Percentiles rank a stretch among this genome's conserved stretches.
These are phyloP conservation scores for Trametes cingulata DNA, from an alignment of 768 basidiomycete species.

Conservation along the genomic window DNA sequence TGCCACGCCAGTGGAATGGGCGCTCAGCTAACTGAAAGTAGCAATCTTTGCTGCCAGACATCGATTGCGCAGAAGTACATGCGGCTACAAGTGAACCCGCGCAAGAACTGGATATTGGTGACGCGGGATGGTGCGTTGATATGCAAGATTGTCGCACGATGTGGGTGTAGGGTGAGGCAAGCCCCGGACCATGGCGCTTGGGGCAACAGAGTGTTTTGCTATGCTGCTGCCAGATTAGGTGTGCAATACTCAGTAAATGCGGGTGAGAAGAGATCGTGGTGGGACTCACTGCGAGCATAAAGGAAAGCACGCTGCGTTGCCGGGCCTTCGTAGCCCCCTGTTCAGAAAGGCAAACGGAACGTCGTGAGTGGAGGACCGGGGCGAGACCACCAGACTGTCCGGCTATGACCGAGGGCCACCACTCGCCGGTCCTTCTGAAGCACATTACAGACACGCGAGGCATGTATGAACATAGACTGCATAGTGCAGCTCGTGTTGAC, in stretches of 20 bases:
- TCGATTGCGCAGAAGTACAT: not conserved
- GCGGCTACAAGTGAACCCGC: too few relatives aligned
- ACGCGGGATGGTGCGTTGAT: too few relatives aligned
- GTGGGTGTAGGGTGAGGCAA: not conserved
- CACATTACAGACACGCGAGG: conserved; percentile 38
- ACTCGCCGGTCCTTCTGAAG: too few relatives aligned
- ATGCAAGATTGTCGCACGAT: too few relatives aligned
- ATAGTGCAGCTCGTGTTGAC: conserved; percentile 83
- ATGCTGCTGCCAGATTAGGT: not conserved
- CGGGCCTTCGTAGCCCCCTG: not conserved
- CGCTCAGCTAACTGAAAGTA: not conserved
- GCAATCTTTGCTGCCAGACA: not conserved
- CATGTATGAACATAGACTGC: conserved; percentile 83
- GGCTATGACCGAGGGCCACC: too few relatives aligned
- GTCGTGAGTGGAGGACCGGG: not conserved
- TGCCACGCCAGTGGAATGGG: not conserved
- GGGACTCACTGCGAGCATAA: not conserved
- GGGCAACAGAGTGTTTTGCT: not conserved
- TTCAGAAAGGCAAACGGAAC: not conserved
- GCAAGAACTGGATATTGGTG: too few relatives aligned
- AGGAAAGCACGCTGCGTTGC: not conserved
- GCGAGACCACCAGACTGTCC: not conserved
- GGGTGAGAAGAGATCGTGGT: not conserved
- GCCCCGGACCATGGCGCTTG: too few relatives aligned
- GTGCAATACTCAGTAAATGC: not conserved